Conservation (phyloP, 2,329 filamentous ascomycete species). For the Dactylonectria estremocensis region DNA sequence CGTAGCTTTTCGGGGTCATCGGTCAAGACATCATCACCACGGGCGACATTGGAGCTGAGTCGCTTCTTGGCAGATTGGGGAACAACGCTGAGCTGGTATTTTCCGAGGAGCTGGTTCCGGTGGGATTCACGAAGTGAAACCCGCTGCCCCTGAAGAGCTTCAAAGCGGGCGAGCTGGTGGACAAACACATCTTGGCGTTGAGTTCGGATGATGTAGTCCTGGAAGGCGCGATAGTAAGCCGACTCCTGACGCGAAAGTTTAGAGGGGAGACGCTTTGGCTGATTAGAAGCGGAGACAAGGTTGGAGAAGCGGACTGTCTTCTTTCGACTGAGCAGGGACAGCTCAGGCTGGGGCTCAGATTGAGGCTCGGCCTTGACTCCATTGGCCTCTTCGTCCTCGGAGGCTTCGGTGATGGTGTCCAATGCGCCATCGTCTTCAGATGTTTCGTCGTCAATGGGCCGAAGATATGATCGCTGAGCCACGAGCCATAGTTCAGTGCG, state of each 20-base stretch:
- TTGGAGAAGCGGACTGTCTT: conserved; percentile 85
- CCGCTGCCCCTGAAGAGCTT: conserved; percentile 88
- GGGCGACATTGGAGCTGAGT: conserved; percentile 80
- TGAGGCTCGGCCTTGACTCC: conserved; percentile 49
- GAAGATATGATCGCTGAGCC: conserved; percentile 84
- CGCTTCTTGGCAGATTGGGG: conserved; percentile 80
- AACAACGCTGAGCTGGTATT: conserved; percentile 82
- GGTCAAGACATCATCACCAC: conserved; percentile 76
- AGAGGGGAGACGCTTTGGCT: conserved; percentile 67
- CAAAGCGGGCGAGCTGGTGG: conserved; percentile 87
- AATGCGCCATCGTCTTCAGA: conserved; percentile 55
- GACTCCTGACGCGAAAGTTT: conserved; percentile 74
- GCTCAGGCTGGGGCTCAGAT: conserved; percentile 46
- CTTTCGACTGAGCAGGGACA: conserved; percentile 62
- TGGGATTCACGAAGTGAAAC: conserved; percentile 81
- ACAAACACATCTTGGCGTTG: conserved; percentile 84
- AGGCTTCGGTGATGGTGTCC: conserved; percentile 55
- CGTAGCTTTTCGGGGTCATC: conserved; percentile 75
- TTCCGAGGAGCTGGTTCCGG: conserved; percentile 86
- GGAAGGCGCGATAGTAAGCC: conserved; percentile 91
- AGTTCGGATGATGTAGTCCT: conserved; percentile 78
- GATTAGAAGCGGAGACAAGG: conserved; percentile 60
- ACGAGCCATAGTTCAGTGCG: conserved; percentile 89
- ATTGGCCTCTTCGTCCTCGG: conserved; percentile 49
- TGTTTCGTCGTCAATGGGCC: conserved; percentile 71